Conservation (phyloP, 2,329 filamentous ascomycete genomes). For the Fusarium sp. region DNA sequence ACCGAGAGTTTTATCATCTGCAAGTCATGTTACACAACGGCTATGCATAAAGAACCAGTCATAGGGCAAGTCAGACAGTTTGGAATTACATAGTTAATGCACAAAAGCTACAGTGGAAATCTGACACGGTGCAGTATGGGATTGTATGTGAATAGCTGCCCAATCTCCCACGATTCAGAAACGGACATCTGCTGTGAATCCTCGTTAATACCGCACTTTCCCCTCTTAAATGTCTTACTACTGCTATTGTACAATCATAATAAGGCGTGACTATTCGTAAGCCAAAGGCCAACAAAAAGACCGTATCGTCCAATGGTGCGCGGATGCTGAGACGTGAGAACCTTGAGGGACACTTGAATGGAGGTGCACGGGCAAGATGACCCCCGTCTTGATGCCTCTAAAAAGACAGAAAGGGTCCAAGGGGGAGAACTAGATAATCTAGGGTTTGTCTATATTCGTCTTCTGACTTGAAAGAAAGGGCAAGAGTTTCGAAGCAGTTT, state of each 20-base stretch:
- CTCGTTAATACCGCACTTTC: slow-evolving; percentile 3
- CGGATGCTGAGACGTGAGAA: slow-evolving; percentile 40
- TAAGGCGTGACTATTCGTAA: slow-evolving; percentile 30
- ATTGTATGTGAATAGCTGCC: slow-evolving; percentile 1
- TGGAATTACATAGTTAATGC: neutral
- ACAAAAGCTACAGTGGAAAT: neutral
- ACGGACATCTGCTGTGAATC: slow-evolving; percentile 3
- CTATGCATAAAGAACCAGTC: neutral
- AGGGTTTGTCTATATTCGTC: neutral
- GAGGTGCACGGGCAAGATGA: slow-evolving; percentile 29
- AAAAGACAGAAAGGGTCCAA: neutral
- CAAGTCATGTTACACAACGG: neutral
- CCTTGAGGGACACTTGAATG: slow-evolving; percentile 44
- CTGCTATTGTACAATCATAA: slow-evolving; percentile 3
- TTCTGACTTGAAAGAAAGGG: slow-evolving; percentile 5
- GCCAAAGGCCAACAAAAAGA: slow-evolving; percentile 31
- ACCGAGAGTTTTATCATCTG: neutral
- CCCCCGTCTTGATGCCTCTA: slow-evolving; percentile 16
- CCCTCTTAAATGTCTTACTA: slow-evolving; percentile 14
- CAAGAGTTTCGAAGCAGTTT: slow-evolving; percentile 4
- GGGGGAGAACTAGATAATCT: neutral
- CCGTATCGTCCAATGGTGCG: slow-evolving; percentile 36
- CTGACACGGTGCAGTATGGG: neutral
- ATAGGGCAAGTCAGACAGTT: neutral
- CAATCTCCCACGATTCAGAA: neutral